Percentiles rank a stretch among this genome's conserved stretches.
These are phyloP conservation scores for Pyricularia grisea DNA, from an alignment of 2,329 filamentous ascomycete genomes.

Conservation along the genomic window DNA sequence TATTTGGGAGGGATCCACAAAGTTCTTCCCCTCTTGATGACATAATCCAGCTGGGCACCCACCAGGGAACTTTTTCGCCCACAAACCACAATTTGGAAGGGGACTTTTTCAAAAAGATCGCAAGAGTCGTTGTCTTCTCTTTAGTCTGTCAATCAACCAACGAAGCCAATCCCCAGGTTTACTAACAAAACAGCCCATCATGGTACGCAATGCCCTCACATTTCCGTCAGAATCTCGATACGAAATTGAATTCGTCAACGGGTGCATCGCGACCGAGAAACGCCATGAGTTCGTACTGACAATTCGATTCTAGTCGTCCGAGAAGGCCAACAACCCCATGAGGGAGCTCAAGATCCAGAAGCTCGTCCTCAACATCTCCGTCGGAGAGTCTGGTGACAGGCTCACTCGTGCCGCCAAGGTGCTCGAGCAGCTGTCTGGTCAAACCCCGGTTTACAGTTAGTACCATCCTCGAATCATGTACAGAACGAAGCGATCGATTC, in stretches of 20 bases:
- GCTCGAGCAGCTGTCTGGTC: constrained; percentile 98
- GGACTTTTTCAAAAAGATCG: not conserved
- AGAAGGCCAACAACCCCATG: constrained; percentile 97
- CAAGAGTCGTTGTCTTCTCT: not conserved
- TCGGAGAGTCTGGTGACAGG: constrained; percentile 99
- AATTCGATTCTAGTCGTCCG: constrained; percentile 41
- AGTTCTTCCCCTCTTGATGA: not conserved
- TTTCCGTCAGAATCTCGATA: not conserved
- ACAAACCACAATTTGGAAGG: not conserved
- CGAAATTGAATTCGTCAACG: not conserved
- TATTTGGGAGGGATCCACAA: not conserved
- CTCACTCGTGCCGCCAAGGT: constrained; percentile 99
- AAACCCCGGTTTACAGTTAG: constrained; percentile 98
- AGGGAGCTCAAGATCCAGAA: constrained; percentile 99
- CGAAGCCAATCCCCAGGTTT: constrained; percentile 1
- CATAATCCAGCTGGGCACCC: not conserved
- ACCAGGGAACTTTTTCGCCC: not conserved
- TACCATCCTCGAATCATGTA: constrained; percentile 14
- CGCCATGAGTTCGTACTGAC: constrained; percentile 15
- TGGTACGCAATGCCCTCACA: constrained; percentile 21
- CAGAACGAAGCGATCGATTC: not conserved
- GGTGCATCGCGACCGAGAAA: not conserved
- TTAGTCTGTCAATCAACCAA: not conserved
- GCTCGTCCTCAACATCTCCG: constrained; percentile 98
- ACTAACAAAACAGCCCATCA: constrained; percentile 17